These are phyloP conservation scores for Spathaspora sp. DNA, from an alignment of 1,139 yeast genomes.

Conservation along the genomic window DNA sequence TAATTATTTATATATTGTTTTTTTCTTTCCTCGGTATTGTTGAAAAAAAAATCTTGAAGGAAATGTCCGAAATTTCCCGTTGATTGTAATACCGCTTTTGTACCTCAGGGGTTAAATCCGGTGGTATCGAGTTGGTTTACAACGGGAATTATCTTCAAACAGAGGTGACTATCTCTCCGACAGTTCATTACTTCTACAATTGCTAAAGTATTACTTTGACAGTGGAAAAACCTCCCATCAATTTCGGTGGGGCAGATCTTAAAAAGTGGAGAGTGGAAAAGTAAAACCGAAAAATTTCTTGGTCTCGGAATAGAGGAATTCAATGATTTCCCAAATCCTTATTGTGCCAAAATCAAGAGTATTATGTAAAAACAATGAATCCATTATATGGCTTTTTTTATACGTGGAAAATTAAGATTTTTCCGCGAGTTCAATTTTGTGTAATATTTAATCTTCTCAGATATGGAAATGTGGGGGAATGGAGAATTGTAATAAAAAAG, in stretches of 20 bases:
- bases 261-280: neutral
- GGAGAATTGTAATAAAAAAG: neutral
- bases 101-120: neutral
- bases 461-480: constrained; percentile 2
- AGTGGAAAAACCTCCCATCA: no score
- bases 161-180: no score
- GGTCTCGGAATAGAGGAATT: neutral
- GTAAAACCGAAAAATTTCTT: neutral
- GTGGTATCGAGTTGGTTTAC: neutral
- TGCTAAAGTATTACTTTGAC: no score
- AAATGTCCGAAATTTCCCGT: neutral
- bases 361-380: neutral
- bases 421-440: neutral
- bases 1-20: neutral
- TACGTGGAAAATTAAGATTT: neutral
- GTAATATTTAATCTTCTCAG: neutral
- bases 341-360: neutral
- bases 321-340: neutral
- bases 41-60: neutral
- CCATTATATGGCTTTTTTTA: neutral
- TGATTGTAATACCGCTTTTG: neutral
- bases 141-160: no score
- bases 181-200: no score
- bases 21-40: neutral
- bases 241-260: neutral